Percentiles rank a stretch among this genome's conserved stretches.
Evolutionary conservation across 2,329 filamentous ascomycete species (phyloP).

Genomic region (Paramyrothecium roridum): DNA sequence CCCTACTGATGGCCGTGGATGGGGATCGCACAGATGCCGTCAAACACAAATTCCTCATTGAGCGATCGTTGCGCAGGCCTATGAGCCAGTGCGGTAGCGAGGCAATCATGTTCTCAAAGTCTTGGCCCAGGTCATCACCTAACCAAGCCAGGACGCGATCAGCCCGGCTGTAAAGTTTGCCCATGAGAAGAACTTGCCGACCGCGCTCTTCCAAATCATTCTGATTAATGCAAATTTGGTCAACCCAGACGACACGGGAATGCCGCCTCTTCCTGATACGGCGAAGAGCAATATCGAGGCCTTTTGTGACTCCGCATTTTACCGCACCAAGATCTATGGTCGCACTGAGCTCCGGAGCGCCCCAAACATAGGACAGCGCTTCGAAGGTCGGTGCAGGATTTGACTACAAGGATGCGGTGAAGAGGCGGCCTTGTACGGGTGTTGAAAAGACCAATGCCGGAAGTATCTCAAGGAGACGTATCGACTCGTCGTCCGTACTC

Average conservation of each 20-base stretch:
- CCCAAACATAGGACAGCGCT: neutral
- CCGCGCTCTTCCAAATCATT: neutral
- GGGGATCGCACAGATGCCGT: too few relatives aligned
- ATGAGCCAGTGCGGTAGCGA: neutral
- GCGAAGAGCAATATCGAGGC: neutral
- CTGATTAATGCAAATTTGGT: neutral
- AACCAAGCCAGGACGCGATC: slow-evolving; percentile 1
- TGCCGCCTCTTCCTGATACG: neutral
- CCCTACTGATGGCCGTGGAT: too few relatives aligned
- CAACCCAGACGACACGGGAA: neutral
- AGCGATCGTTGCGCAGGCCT: neutral
- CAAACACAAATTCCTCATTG: neutral
- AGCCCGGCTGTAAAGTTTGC: neutral
- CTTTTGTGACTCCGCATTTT: neutral
- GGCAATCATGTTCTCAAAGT: neutral
- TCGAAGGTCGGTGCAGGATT: neutral
- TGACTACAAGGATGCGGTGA: neutral
- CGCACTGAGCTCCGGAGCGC: neutral
- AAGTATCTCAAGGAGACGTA: neutral
- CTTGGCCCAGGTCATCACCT: neutral
- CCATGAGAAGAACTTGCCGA: neutral
- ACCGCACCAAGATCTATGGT: neutral
- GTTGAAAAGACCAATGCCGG: neutral
- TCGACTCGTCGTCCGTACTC: too few relatives aligned
- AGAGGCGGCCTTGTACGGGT: neutral